phyloP scores from a whole-genome alignment of 2,329 filamentous ascomycete species.

The Sarocladium strictum region DNA sequence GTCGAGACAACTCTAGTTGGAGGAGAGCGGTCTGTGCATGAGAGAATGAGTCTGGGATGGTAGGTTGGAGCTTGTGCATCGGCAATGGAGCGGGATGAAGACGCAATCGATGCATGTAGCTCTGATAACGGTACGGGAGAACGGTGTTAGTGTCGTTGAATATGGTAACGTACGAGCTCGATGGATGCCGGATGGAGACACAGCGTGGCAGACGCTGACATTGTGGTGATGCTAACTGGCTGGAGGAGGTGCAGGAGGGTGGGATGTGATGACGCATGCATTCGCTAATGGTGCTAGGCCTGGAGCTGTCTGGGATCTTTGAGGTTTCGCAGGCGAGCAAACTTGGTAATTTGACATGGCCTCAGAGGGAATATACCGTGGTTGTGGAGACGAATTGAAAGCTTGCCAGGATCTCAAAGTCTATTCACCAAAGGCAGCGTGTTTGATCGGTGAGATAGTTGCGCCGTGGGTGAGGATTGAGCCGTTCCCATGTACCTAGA shows the following conservation, averaged over 20 bases:
- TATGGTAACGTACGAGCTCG: not conserved
- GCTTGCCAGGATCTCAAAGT: too few relatives aligned
- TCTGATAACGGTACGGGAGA: not conserved
- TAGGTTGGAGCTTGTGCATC: not conserved
- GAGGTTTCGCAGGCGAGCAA: not conserved
- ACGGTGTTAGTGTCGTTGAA: not conserved
- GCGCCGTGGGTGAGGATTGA: too few relatives aligned
- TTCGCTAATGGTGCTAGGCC: not conserved
- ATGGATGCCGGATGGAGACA: not conserved
- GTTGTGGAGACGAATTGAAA: too few relatives aligned
- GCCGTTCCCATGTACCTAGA: too few relatives aligned
- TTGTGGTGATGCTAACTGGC: constrained; percentile 6
- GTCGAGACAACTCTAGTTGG: not conserved
- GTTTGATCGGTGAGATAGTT: too few relatives aligned
- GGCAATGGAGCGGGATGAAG: constrained; percentile 6
- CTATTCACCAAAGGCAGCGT: too few relatives aligned
- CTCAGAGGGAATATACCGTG: too few relatives aligned
- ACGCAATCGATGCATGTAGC: not conserved
- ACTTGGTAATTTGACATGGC: not conserved
- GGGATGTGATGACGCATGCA: constrained; percentile 9
- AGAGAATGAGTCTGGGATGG: not conserved
- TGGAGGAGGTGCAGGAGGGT: constrained; percentile 4
- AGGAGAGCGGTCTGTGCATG: not conserved
- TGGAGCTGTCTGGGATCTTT: not conserved
- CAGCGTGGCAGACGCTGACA: constrained; percentile 1